Evolutionary conservation across 495 filamentous ascomycete genomes (phyloP), one percentile per base, ranked within the genome.

Genomic region (Apodospora peruviana): DNA sequence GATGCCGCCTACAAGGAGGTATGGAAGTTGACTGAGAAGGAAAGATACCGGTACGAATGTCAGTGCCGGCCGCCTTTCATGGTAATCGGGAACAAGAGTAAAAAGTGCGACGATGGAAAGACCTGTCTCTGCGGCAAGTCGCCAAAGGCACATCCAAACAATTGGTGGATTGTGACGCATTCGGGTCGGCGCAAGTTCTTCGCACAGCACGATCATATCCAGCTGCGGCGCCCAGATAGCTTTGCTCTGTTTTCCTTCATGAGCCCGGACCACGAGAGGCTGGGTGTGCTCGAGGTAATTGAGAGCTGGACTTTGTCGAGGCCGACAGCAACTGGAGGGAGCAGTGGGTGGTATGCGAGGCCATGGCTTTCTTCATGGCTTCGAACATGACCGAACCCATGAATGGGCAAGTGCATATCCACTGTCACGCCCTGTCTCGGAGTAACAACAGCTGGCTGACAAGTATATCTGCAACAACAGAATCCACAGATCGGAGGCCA

Each of bases 51-150:
- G 17, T 40, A 40, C 18, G 18, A n/a, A n/a, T 40, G 9, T n/a
- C 16, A n/a, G 37, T 40, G 37, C 37, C 5, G 37, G 8, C 37
- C 37, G 37, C 37, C 37, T 9, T 40, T 9, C 9, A 32, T 7
- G 14, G 27, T 32, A 7, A 32, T 32, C 27, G 7, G 27, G 27
- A 32, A 32, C 14, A 32, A 32, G 27, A 14, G 27, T 14, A 32
- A 32, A 32, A 32, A 32, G 7, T 47, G 44, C 27, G 44, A 47
- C 23, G 52, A 42, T 8, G 51, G 38, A 27, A 55, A 51, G 37
- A 43, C 40, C 10, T 71, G 71, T 40, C 2, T 65, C 23, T 72
- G 72, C 50, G 44, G 52, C 20, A 65, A 60, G 41, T 53, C 47
- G 12, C 47, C 51, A 7, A 12, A 40, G 3, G 60, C 60, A 16